Conservation (phyloP, 208 protist species). For the Endotrypanum monterogeii region DNA sequence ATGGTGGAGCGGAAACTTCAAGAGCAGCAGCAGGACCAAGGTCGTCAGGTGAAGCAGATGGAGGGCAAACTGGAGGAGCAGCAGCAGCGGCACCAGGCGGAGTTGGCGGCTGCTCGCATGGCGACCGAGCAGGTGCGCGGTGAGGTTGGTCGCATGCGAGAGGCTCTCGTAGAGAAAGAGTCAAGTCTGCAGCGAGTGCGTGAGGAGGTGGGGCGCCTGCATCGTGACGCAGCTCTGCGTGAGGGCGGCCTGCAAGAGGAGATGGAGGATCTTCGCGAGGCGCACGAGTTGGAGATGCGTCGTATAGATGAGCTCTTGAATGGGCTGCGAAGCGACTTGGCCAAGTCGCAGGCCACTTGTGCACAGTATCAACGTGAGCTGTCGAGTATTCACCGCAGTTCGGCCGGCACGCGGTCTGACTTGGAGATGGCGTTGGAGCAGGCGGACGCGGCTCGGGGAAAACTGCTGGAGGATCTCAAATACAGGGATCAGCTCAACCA, state of each 20-base stretch:
- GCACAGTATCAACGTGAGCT: constrained; percentile 70
- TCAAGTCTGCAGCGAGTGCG: constrained; percentile 51
- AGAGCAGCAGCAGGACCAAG: constrained; percentile 45
- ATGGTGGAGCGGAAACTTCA: constrained; percentile 34
- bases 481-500: constrained; percentile 77
- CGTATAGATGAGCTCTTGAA: constrained; percentile 84
- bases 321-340: constrained; percentile 70
- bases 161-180: constrained; percentile 49
- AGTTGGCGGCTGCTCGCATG: constrained; percentile 51
- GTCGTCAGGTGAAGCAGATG: constrained; percentile 33
- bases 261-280: constrained; percentile 51
- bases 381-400: constrained; percentile 45
- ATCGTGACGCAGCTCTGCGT: constrained; percentile 53
- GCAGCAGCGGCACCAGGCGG: constrained; percentile 53
- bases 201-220: constrained; percentile 59
- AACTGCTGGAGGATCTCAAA: constrained; percentile 67
- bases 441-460: constrained; percentile 52
- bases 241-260: constrained; percentile 62
- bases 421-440: constrained; percentile 65
- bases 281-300: constrained; percentile 67
- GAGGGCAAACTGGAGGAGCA: constrained; percentile 55
- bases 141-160: constrained; percentile 46
- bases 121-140: constrained; percentile 49
- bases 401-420: constrained; percentile 48
- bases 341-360: constrained; percentile 55